These are phyloP conservation scores for Rosellinia necatrix DNA, from an alignment of 2,329 filamentous ascomycete genomes.

Conservation along the genomic window DNA sequence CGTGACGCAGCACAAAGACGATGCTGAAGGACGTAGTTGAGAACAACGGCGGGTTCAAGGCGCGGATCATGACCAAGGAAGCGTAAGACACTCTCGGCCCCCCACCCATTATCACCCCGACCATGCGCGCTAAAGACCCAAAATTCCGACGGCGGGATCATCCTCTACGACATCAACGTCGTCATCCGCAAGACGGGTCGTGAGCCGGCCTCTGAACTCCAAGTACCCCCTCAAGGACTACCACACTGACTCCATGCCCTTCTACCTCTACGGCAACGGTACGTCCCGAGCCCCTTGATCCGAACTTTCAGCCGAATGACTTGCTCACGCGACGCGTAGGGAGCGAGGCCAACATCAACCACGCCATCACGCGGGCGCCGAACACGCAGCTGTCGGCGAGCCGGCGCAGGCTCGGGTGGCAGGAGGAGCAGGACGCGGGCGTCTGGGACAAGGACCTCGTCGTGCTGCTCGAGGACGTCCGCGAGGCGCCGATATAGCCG, in stretches of 20 bases:
- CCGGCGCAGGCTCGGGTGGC: slow-evolving; percentile 29
- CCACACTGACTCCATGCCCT: slow-evolving; percentile 46
- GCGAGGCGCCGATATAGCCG: slow-evolving; percentile 46
- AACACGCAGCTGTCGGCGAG: slow-evolving; percentile 45
- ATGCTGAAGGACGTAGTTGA: slow-evolving; percentile 33
- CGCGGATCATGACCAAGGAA: slow-evolving; percentile 38
- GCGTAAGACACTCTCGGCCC: slow-evolving; percentile 34
- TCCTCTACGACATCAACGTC: slow-evolving; percentile 35
- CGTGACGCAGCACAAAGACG: slow-evolving; percentile 33
- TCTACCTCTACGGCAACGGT: slow-evolving; percentile 49
- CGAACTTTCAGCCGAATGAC: background rate
- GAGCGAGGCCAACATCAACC: slow-evolving; percentile 47
- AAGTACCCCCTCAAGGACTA: slow-evolving; percentile 42
- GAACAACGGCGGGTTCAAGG: slow-evolving; percentile 33
- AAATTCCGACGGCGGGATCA: slow-evolving; percentile 27
- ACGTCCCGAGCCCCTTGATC: background rate
- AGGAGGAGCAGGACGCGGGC: slow-evolving; percentile 13
- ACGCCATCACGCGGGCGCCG: slow-evolving; percentile 48
- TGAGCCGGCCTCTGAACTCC: slow-evolving; percentile 45
- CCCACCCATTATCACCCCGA: background rate
- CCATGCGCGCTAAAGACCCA: background rate
- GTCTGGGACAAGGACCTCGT: slow-evolving; percentile 34
- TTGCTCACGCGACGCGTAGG: slow-evolving; percentile 18
- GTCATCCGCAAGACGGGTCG: slow-evolving; percentile 34
- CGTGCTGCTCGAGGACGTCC: slow-evolving; percentile 40